A percentile compares a stretch with the other conserved stretches of the same genome.
Conservation (phyloP, 2,329 filamentous ascomycete species). For the Ceratocystiopsis brevicomis region DNA sequence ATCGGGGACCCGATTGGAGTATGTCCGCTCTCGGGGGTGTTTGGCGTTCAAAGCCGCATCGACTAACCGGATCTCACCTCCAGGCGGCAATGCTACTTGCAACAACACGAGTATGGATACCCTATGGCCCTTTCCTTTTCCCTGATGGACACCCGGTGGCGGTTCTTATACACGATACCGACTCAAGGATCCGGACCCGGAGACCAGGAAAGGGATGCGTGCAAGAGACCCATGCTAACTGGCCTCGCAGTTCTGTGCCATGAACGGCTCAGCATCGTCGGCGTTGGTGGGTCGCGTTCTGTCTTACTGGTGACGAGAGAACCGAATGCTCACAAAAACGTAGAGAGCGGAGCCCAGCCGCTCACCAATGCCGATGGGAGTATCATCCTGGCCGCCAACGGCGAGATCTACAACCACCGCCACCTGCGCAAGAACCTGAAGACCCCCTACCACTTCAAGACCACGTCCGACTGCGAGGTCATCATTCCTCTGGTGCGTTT, state of each 20-base stretch:
- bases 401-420: slow-evolving; percentile 99
- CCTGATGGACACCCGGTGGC: too few relatives aligned
- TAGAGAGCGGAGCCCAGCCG: slow-evolving; percentile 89
- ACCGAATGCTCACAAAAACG: slow-evolving; percentile 12
- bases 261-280: slow-evolving; percentile 93
- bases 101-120: slow-evolving; percentile 68
- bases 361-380: slow-evolving; percentile 78
- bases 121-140: too few relatives aligned
- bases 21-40: slow-evolving; percentile 8
- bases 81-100: slow-evolving; percentile 72
- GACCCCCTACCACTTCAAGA: slow-evolving; percentile 88
- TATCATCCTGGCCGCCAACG: slow-evolving; percentile 89
- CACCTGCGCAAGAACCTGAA: slow-evolving; percentile 76
- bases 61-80: not conserved
- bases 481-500: slow-evolving; percentile 77
- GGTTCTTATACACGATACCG: too few relatives aligned
- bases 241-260: slow-evolving; percentile 61
- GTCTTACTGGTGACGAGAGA: slow-evolving; percentile 4
- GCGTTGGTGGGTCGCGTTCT: slow-evolving; percentile 50
- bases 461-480: slow-evolving; percentile 94
- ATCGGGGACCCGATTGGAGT: slow-evolving; percentile 98
- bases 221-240: too few relatives aligned
- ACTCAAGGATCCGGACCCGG: not conserved
- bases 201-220: too few relatives aligned
- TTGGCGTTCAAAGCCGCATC: too few relatives aligned